Percentiles rank a stretch among this genome's conserved stretches.
These are phyloP conservation scores for Kodamaea nitidulidarum DNA, from an alignment of 805 yeast genomes.

Conservation along the genomic window DNA sequence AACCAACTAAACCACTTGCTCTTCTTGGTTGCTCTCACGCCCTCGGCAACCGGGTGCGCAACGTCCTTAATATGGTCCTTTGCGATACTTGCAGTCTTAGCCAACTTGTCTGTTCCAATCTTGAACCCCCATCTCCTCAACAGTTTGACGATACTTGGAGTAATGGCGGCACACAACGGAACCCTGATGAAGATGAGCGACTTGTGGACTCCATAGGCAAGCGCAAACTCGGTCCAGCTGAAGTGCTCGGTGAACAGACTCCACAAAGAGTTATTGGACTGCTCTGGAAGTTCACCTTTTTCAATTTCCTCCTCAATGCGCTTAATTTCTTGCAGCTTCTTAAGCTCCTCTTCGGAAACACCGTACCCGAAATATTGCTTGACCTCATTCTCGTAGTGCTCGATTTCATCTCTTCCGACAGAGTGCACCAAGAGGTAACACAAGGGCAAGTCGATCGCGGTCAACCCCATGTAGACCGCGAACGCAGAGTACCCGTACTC, in stretches of 20 bases:
- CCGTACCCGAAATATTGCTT: conserved; percentile 64
- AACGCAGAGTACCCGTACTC: conserved; percentile 91
- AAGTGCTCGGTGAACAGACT: conserved; percentile 25
- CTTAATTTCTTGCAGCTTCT: conserved; percentile 31
- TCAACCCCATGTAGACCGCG: conserved; percentile 75
- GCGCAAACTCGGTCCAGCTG: conserved; percentile 76
- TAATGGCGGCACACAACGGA: conserved; percentile 88
- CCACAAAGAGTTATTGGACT: not conserved
- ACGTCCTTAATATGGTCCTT: conserved; percentile 35
- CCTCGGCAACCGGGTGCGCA: conserved; percentile 43
- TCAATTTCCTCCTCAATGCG: conserved; percentile 23
- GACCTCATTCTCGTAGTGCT: conserved; percentile 56
- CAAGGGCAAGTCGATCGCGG: conserved; percentile 74
- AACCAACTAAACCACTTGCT: conserved; percentile 61
- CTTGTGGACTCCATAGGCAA: conserved; percentile 93
- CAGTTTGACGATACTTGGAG: conserved; percentile 68
- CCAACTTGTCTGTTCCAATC: conserved; percentile 51
- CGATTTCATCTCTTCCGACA: conserved; percentile 78
- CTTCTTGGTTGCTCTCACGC: conserved; percentile 46
- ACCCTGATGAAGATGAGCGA: conserved; percentile 76
- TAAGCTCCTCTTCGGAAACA: conserved; percentile 41
- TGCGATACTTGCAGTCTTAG: conserved; percentile 36
- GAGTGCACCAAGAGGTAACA: conserved; percentile 82
- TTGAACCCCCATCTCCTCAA: conserved; percentile 78
- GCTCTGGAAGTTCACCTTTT: conserved; percentile 19